Percentiles rank a stretch among this genome's conserved stretches.
Evolutionary conservation across 306 rosid genomes (phyloP).

Genomic region (Erythrophleum fordii): DNA sequence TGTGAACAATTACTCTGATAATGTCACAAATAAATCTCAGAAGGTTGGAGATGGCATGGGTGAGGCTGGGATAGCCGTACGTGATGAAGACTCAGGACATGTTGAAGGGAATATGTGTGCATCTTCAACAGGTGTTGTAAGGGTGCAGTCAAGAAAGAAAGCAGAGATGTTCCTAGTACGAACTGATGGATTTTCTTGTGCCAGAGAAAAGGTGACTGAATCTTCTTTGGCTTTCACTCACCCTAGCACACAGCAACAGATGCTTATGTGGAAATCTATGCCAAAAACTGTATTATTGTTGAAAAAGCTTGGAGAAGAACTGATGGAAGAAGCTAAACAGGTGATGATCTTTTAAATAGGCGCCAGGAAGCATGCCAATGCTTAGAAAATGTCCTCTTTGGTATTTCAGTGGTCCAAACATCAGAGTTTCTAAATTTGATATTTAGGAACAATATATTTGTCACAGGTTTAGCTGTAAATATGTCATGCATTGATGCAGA

Average conservation of each 20-base stretch:
- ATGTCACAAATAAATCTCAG: slow-evolving; percentile 45
- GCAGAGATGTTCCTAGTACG: slow-evolving; percentile 99
- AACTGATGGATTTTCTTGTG: slow-evolving; percentile 95
- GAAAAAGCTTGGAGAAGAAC: slow-evolving; percentile 90
- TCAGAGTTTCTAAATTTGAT: slow-evolving; percentile 1
- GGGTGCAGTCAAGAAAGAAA: slow-evolving; percentile 96
- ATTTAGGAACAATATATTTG: not conserved
- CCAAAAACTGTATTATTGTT: slow-evolving; percentile 90
- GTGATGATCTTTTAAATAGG: slow-evolving; percentile 46
- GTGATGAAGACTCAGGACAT: slow-evolving; percentile 55
- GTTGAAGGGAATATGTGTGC: slow-evolving; percentile 94
- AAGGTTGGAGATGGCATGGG: slow-evolving; percentile 45
- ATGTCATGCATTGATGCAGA: not conserved
- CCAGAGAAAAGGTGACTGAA: slow-evolving; percentile 97
- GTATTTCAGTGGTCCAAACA: not conserved
- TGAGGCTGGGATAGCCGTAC: slow-evolving; percentile 48
- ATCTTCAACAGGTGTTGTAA: slow-evolving; percentile 96
- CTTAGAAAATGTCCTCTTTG: not conserved
- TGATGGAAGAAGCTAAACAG: slow-evolving; percentile 98
- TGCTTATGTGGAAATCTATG: slow-evolving; percentile 98
- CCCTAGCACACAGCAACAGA: slow-evolving; percentile 98
- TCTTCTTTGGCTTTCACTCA: slow-evolving; percentile 96
- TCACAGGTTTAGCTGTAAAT: slow-evolving; percentile 5
- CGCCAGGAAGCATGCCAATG: not conserved
- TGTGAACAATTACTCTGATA: slow-evolving; percentile 38